These are phyloP conservation scores for Boletus rufocinnamomeus DNA, from an alignment of 768 basidiomycete species.

Conservation along the genomic window DNA sequence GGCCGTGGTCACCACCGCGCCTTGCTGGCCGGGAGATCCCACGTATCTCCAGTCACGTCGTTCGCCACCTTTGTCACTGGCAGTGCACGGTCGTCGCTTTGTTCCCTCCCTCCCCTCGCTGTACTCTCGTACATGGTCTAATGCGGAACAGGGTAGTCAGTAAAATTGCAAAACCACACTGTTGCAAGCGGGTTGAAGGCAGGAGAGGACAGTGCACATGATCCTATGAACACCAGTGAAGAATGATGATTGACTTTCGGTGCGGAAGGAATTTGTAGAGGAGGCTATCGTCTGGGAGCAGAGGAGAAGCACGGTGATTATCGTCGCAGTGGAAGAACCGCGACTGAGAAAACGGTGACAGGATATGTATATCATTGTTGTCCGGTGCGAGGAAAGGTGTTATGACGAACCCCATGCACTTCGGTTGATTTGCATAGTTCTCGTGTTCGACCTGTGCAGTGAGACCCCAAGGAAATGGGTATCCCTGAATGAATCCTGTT, in stretches of 20 bases:
- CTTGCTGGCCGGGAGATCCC: no score
- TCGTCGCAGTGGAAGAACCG: no score
- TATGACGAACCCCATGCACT: neutral
- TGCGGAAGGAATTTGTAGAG: no score
- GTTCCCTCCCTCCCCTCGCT: no score
- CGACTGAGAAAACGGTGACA: neutral
- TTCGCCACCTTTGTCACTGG: no score
- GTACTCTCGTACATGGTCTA: no score
- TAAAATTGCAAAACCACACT: conserved; percentile 16
- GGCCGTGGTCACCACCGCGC: no score
- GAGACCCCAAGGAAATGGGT: neutral
- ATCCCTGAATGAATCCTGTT: neutral
- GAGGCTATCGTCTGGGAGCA: conserved; percentile 9
- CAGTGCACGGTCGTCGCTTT: no score
- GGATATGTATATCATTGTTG: conserved; percentile 5
- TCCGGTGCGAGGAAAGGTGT: conserved; percentile 1
- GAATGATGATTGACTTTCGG: conserved; percentile 13
- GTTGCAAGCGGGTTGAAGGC: conserved; percentile 3
- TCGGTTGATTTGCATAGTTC: conserved; percentile 1
- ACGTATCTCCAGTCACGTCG: no score
- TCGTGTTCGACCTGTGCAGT: neutral
- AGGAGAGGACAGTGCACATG: conserved; percentile 3
- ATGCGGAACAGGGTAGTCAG: no score
- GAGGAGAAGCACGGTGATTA: no score
- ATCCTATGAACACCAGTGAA: conserved; percentile 9